phyloP scores from a whole-genome alignment of 2,329 filamentous ascomycete species.

The Aspergillus ochraceoroseus region DNA sequence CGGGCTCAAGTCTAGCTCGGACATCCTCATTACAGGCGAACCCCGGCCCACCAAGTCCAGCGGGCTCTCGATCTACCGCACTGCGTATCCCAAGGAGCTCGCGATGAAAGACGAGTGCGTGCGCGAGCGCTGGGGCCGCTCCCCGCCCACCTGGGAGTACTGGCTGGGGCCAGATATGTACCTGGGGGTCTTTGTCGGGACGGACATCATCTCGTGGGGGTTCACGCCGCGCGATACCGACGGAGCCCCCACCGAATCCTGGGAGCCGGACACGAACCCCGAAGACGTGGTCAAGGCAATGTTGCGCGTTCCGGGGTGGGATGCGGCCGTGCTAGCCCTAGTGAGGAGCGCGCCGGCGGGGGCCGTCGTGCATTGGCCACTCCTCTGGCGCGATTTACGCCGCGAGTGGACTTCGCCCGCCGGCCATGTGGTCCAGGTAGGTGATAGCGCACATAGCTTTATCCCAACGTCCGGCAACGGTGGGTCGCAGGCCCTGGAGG shows the following conservation, averaged over 20 bases:
- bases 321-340: constrained; percentile 14
- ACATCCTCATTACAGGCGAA: constrained; percentile 4
- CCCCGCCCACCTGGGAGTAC: constrained; percentile 5
- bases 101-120: constrained; percentile 20
- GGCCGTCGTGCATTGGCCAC: constrained; percentile 46
- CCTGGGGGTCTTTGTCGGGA: constrained; percentile 5
- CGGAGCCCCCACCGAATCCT: constrained; percentile 9
- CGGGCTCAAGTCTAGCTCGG: constrained; percentile 8
- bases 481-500: constrained; percentile 11
- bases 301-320: constrained; percentile 12
- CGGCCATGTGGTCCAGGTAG: constrained; percentile 13
- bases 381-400: constrained; percentile 47
- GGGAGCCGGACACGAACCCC: constrained; percentile 12
- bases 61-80: constrained; percentile 15
- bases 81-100: constrained; percentile 14
- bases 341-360: constrained; percentile 20
- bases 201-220: constrained; percentile 4
- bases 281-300: constrained; percentile 14
- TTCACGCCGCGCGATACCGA: constrained; percentile 12
- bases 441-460: constrained; percentile 14
- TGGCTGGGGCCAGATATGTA: constrained; percentile 12
- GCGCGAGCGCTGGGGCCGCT: constrained; percentile 5
- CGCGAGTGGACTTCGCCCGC: constrained; percentile 36
- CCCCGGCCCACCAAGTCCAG: constrained; percentile 8
- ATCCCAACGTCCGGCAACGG: constrained; percentile 11